These are phyloP conservation scores for Russula vinacea DNA, from an alignment of 768 basidiomycete species.

Conservation along the genomic window DNA sequence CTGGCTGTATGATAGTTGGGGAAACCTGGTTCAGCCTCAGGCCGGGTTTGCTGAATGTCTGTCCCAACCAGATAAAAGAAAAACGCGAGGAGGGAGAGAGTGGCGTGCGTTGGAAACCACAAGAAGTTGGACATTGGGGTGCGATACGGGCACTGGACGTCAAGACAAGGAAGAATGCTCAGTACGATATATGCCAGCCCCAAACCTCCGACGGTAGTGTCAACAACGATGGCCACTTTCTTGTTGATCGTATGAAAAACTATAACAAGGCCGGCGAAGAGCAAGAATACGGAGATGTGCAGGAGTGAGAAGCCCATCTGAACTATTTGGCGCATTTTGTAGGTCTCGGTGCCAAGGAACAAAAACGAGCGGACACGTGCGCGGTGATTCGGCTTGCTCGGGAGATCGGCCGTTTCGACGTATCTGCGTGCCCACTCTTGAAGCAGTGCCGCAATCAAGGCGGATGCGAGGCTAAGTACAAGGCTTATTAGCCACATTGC, in stretches of 20 bases:
- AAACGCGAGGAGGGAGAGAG: neutral
- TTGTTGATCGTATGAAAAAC: neutral
- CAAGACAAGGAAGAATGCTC: neutral
- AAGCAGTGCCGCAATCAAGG: neutral
- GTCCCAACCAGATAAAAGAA: no score
- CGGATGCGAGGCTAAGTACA: neutral
- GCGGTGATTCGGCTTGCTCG: neutral
- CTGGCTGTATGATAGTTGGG: slow-evolving; percentile 31
- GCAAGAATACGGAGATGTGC: neutral
- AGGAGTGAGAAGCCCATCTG: neutral
- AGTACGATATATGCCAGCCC: neutral
- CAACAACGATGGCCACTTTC: neutral
- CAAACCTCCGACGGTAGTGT: neutral
- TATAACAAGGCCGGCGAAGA: neutral
- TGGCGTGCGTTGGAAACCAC: neutral
- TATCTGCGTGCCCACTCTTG: neutral
- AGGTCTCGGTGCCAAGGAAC: neutral
- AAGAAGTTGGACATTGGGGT: neutral
- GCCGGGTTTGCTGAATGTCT: no score
- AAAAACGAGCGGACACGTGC: neutral
- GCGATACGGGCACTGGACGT: neutral
- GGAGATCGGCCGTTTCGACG: neutral
- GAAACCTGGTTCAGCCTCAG: no score
- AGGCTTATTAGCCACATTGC: neutral
- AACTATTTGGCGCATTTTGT: neutral